phyloP scores from a whole-genome alignment of 371 early-diverging fungal species.

The Catenaria anguillulae region DNA sequence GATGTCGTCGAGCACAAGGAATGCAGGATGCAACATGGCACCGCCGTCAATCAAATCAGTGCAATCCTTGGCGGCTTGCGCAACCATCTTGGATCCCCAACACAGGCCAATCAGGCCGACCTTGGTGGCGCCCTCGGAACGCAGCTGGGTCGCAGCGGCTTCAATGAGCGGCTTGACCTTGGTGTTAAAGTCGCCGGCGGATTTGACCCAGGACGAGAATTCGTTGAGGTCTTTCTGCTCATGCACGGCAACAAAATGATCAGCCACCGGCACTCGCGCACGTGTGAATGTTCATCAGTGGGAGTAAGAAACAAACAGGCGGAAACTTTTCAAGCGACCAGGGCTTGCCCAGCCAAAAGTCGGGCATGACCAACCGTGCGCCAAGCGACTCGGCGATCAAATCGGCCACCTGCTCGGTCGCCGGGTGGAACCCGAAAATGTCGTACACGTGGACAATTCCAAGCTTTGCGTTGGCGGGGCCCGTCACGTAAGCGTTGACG shows the following conservation, averaged over 20 bases:
- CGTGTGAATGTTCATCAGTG: not conserved
- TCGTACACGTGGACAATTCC: not conserved
- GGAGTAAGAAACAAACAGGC: not conserved
- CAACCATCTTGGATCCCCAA: conserved; percentile 19
- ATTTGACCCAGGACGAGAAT: not conserved
- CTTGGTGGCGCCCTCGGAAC: conserved; percentile 13
- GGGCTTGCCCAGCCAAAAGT: not conserved
- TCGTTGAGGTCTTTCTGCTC: not conserved
- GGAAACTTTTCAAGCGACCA: not conserved
- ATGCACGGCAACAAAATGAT: too few species aligned
- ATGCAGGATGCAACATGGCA: conserved; percentile 19
- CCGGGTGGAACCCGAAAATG: not conserved
- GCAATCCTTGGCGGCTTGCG: conserved; percentile 15
- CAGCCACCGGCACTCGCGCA: not conserved
- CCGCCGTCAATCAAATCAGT: conserved; percentile 11
- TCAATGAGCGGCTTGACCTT: not conserved
- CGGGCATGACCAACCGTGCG: not conserved
- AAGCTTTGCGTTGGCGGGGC: not conserved
- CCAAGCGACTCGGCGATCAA: not conserved
- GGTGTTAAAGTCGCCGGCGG: not conserved
- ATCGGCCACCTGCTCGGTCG: not conserved
- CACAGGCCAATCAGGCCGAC: conserved; percentile 20
- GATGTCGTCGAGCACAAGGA: conserved; percentile 10
- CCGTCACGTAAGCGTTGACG: not conserved
- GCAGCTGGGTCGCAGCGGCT: not conserved